A percentile compares a stretch with the other conserved stretches of the same genome.
These are phyloP conservation scores for Yamadazyma mexicana DNA, from an alignment of 1,139 yeast species.

Conservation along the genomic window DNA sequence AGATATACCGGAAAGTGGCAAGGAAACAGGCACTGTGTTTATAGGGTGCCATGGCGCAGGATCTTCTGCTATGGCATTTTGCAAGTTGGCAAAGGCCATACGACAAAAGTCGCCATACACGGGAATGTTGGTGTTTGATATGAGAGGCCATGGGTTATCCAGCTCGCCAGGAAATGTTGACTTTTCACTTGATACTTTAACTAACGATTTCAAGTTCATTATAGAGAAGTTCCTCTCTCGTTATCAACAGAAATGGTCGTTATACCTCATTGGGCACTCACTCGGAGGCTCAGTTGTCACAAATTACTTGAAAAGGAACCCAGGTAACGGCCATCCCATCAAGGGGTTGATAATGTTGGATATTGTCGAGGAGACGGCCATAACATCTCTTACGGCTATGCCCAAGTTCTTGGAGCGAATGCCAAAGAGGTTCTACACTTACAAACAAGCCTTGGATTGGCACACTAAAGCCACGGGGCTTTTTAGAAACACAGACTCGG, in stretches of 20 bases:
- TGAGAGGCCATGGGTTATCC: constrained; percentile 76
- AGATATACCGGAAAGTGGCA: constrained; percentile 15
- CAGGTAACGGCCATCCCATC: constrained; percentile 23
- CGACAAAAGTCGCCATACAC: constrained; percentile 26
- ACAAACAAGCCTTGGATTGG: constrained; percentile 77
- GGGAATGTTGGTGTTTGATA: constrained; percentile 73
- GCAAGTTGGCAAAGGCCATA: constrained; percentile 44
- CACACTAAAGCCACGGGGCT: constrained; percentile 52
- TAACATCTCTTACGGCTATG: constrained; percentile 68
- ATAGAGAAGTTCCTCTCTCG: constrained; percentile 34
- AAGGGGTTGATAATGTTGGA: constrained; percentile 79
- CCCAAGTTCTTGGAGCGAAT: constrained; percentile 57
- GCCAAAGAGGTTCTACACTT: constrained; percentile 56
- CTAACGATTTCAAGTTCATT: constrained; percentile 56
- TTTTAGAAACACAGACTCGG: constrained; percentile 61
- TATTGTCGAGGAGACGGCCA: constrained; percentile 92
- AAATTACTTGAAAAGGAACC: constrained; percentile 26
- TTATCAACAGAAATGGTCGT: constrained; percentile 16
- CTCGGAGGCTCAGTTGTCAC: constrained; percentile 88
- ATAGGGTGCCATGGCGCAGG: constrained; percentile 96
- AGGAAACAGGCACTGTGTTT: constrained; percentile 45
- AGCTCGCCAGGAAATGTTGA: constrained; percentile 23
- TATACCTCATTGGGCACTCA: constrained; percentile 80
- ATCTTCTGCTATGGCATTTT: constrained; percentile 79
- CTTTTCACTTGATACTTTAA: constrained; percentile 52